Percentiles rank a stretch among this genome's conserved stretches.
Conservation (phyloP, 805 yeast species). For the Nakazawaea populi region DNA sequence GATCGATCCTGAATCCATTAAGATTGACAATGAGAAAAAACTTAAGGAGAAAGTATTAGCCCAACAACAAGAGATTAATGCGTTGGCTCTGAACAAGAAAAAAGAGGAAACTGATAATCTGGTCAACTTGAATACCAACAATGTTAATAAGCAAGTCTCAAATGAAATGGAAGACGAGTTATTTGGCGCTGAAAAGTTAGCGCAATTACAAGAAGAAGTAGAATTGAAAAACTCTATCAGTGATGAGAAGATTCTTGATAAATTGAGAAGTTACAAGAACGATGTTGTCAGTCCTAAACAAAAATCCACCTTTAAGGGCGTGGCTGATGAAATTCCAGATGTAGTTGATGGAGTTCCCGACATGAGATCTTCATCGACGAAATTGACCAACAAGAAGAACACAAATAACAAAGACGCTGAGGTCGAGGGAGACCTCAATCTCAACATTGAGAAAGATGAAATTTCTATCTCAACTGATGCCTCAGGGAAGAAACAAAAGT, state of each 20-base stretch:
- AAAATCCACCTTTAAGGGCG: neutral
- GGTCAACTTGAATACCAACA: constrained; percentile 6
- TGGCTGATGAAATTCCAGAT: neutral
- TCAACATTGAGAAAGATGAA: neutral
- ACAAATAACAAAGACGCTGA: neutral
- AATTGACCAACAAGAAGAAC: neutral
- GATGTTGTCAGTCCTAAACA: neutral
- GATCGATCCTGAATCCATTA: constrained; percentile 9
- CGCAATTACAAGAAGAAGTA: neutral
- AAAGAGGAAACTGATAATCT: constrained; percentile 11
- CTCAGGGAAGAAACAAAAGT: too few species aligned
- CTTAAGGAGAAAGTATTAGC: constrained; percentile 12
- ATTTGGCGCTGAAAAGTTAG: neutral
- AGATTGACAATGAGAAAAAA: constrained; percentile 6
- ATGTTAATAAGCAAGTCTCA: neutral
- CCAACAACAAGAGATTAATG: constrained; percentile 12
- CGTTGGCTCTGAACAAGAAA: neutral
- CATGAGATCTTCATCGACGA: neutral
- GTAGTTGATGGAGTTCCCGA: neutral
- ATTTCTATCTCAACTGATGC: neutral
- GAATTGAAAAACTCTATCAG: constrained; percentile 3
- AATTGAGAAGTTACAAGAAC: neutral
- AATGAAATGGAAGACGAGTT: neutral
- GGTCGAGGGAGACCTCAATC: neutral
- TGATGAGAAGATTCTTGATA: neutral